A percentile compares a stretch with the other conserved stretches of the same genome.
These are phyloP conservation scores for Kwoniella shivajii DNA, from an alignment of 1,284 basidiomycete species.

Conservation along the genomic window DNA sequence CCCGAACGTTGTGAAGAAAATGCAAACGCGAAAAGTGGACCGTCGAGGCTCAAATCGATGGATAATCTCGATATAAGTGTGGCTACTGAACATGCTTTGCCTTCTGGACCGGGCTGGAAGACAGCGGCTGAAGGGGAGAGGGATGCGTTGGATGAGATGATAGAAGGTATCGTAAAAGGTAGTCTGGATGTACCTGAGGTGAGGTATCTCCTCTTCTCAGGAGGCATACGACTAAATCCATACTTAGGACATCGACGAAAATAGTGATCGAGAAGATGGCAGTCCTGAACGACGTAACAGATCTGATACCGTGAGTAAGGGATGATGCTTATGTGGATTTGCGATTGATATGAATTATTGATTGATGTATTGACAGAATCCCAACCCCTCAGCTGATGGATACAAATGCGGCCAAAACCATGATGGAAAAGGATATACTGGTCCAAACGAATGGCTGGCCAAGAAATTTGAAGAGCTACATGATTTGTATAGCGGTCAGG, in stretches of 20 bases:
- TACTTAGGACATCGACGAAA: background rate
- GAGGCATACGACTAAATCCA: no score
- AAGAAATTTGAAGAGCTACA: conserved; percentile 47
- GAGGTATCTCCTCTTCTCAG: no score
- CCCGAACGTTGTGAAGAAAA: background rate
- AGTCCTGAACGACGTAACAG: background rate
- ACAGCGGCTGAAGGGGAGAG: conserved; percentile 11
- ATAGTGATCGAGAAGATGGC: no score
- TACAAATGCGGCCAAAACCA: conserved; percentile 46
- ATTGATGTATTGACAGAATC: conserved; percentile 5
- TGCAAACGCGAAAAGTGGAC: background rate
- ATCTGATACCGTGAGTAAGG: background rate
- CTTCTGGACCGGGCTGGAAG: conserved; percentile 39
- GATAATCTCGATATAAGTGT: conserved; percentile 2
- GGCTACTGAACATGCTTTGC: conserved; percentile 31
- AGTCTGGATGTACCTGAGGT: conserved; percentile 16
- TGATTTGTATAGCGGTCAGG: conserved; percentile 40
- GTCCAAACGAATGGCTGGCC: conserved; percentile 51
- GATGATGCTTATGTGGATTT: no score
- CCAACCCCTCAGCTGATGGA: conserved; percentile 19
- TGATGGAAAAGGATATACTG: conserved; percentile 25
- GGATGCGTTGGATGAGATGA: conserved; percentile 46
- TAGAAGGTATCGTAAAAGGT: conserved; percentile 39
- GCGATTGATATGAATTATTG: background rate
- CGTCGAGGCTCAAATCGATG: background rate